Conservation (phyloP, 2,329 filamentous ascomycete species). For the Botrytis paeoniae region DNA sequence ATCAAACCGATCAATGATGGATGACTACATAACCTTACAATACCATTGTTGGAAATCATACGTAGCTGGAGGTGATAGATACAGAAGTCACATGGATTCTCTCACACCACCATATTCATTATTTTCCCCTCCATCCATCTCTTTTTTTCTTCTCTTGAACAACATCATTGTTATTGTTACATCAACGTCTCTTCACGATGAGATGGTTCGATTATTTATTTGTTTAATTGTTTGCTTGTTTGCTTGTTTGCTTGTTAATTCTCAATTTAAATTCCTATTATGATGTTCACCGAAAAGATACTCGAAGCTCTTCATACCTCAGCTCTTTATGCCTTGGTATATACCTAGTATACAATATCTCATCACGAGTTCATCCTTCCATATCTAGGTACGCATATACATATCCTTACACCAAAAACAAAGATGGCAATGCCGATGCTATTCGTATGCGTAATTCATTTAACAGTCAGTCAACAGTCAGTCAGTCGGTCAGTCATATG, state of each 20-base stretch:
- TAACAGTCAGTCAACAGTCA: neutral
- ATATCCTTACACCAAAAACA: neutral
- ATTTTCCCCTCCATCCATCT: neutral
- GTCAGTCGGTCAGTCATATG: neutral
- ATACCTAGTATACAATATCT: neutral
- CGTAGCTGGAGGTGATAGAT: no score
- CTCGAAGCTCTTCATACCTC: neutral
- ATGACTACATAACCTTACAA: no score
- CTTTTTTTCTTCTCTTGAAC: neutral
- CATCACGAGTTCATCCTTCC: neutral
- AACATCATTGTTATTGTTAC: neutral
- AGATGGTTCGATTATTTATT: neutral
- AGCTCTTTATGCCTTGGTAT: neutral
- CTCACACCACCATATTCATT: no score
- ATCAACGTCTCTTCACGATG: neutral
- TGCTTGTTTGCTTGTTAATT: neutral
- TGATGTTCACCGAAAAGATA: neutral
- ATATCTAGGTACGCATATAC: neutral
- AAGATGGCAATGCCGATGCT: neutral
- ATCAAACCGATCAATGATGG: neutral
- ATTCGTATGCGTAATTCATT: no score
- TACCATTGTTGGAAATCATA: no score
- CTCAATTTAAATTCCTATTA: no score
- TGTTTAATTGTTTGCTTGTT: neutral
- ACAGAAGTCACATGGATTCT: neutral